These are phyloP conservation scores for Candida tallmaniae DNA, from an alignment of 805 yeast species.

Conservation along the genomic window DNA sequence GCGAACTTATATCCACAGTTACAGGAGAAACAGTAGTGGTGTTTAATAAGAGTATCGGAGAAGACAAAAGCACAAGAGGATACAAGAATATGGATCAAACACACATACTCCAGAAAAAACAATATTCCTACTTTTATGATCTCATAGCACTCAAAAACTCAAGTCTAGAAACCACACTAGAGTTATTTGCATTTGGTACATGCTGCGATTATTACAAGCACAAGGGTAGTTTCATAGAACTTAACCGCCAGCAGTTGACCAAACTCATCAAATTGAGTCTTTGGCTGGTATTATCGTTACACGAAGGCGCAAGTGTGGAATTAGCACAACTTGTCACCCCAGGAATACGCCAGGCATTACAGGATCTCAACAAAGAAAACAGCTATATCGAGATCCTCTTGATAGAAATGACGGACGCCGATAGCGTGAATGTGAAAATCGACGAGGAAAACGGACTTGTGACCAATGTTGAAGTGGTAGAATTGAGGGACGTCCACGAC, in stretches of 20 bases:
- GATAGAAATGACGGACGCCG: conserved; percentile 11
- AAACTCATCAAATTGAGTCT: conserved; percentile 28
- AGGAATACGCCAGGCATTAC: neutral
- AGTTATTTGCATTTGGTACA: conserved; percentile 37
- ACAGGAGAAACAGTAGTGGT: too few relatives aligned
- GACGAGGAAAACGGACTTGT: conserved; percentile 20
- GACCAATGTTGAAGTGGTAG: conserved; percentile 14
- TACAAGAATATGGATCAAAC: too few relatives aligned
- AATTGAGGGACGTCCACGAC: conserved; percentile 31
- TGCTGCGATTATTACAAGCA: conserved; percentile 20
- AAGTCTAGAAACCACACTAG: conserved; percentile 21
- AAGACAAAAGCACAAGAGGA: too few relatives aligned
- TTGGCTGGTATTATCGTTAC: conserved; percentile 12
- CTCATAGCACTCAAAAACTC: neutral
- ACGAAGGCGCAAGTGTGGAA: conserved; percentile 8
- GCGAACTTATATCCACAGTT: conserved; percentile 20
- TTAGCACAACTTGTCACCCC: neutral
- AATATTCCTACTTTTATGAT: neutral
- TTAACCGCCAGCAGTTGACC: conserved; percentile 10
- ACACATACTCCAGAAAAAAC: too few relatives aligned
- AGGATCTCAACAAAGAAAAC: conserved; percentile 4
- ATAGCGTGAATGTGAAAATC: conserved; percentile 20
- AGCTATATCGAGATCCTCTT: conserved; percentile 8
- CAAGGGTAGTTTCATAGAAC: conserved; percentile 12
- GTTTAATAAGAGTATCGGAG: too few relatives aligned